Conservation (phyloP, 768 basidiomycete genomes). For the Rhizopogon roseolus region DNA sequence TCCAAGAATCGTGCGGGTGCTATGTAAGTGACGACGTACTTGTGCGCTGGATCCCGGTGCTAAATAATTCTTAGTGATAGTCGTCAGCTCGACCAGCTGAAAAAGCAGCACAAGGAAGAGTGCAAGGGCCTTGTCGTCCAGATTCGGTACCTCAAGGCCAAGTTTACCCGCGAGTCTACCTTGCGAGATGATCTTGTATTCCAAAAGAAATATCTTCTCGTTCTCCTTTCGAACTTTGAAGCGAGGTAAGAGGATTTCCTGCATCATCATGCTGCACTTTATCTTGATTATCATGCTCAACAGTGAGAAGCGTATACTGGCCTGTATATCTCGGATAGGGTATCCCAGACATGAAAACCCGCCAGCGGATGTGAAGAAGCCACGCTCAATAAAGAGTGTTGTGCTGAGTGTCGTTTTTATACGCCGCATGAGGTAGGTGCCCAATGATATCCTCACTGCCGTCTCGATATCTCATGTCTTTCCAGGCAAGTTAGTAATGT, state of each 20-base stretch:
- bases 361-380: constrained; percentile 33
- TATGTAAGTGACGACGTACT: constrained; percentile 37
- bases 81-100: constrained; percentile 48
- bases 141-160: constrained; percentile 88
- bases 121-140: constrained; percentile 89
- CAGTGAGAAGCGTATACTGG: constrained; percentile 68
- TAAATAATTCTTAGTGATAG: constrained; percentile 38
- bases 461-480: constrained; percentile 6
- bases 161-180: constrained; percentile 79
- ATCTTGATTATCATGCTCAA: constrained; percentile 2
- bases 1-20: constrained; percentile 55
- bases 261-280: neutral
- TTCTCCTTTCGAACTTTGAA: constrained; percentile 67
- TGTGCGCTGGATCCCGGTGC: constrained; percentile 1
- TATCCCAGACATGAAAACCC: constrained; percentile 45
- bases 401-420: constrained; percentile 62
- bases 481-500: constrained; percentile 52
- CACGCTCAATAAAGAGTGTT: constrained; percentile 50
- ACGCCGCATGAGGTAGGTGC: constrained; percentile 54
- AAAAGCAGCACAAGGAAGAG: constrained; percentile 73
- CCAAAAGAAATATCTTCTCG: constrained; percentile 85
- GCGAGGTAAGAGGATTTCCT: constrained; percentile 45
- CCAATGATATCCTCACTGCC: neutral
- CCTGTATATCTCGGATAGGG: constrained; percentile 72
- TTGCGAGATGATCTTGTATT: constrained; percentile 74